A percentile compares a stretch with the other conserved stretches of the same genome.
Conservation (phyloP, 2,329 filamentous ascomycete species). For the Paraphoma sp. region DNA sequence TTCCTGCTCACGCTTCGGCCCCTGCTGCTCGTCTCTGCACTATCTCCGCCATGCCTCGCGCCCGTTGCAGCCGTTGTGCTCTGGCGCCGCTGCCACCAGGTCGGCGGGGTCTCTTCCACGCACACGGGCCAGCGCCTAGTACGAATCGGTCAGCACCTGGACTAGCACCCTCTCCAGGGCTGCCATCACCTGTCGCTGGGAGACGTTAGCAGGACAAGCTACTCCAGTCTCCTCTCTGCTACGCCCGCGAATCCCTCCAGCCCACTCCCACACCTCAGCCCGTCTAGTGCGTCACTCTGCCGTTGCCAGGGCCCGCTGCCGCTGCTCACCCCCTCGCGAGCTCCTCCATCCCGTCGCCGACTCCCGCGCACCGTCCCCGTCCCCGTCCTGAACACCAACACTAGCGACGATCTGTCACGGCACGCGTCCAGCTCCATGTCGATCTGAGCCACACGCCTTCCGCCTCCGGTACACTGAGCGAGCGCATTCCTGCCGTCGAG, state of each 20-base stretch:
- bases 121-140: conserved; percentile 25
- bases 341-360: conserved; percentile 27
- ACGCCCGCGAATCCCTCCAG: conserved; percentile 13
- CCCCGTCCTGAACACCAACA: conserved; percentile 25
- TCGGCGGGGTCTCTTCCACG: conserved; percentile 8
- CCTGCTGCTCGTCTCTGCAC: not conserved
- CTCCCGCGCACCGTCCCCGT: conserved; percentile 26
- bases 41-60: not conserved
- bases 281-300: conserved; percentile 21
- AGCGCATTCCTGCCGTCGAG: conserved; percentile 23
- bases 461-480: conserved; percentile 17
- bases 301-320: conserved; percentile 29
- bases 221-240: conserved; percentile 19
- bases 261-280: not conserved
- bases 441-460: conserved; percentile 31
- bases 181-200: conserved; percentile 32
- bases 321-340: conserved; percentile 26
- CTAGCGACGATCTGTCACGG: conserved; percentile 33
- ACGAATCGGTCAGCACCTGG: conserved; percentile 16
- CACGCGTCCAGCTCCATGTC: conserved; percentile 38
- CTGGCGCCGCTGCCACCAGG: conserved; percentile 3
- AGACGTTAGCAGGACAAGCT: conserved; percentile 17
- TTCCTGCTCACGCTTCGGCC: not conserved
- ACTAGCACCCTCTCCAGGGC: conserved; percentile 13
- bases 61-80: conserved; percentile 2